phyloP scores from a whole-genome alignment of 2,329 filamentous ascomycete genomes.

The Hypoxylon sp. region DNA sequence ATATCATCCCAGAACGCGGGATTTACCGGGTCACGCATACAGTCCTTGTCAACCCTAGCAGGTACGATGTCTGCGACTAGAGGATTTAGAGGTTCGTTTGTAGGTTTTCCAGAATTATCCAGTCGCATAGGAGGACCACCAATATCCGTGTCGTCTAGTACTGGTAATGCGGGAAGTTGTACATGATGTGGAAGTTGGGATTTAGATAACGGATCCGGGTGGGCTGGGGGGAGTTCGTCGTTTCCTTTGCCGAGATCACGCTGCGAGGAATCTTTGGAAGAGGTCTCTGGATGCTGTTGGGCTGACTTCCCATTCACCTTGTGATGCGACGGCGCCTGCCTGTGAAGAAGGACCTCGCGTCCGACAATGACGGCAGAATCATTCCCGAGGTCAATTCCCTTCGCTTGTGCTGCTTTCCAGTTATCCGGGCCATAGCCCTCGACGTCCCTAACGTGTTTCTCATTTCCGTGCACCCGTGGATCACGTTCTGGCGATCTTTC shows the following conservation, averaged over 20 bases:
- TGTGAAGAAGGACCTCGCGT: slow-evolving; percentile 78
- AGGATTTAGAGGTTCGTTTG: slow-evolving; percentile 63
- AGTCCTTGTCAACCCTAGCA: slow-evolving; percentile 86
- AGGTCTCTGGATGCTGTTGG: slow-evolving; percentile 25
- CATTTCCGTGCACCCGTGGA: slow-evolving; percentile 71
- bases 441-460: slow-evolving; percentile 80
- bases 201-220: slow-evolving; percentile 72
- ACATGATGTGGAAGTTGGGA: slow-evolving; percentile 77
- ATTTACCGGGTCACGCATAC: slow-evolving; percentile 92
- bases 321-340: slow-evolving; percentile 21
- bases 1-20: slow-evolving; percentile 87
- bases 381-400: slow-evolving; percentile 73
- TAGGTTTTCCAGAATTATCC: slow-evolving; percentile 67
- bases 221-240: slow-evolving; percentile 71
- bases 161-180: slow-evolving; percentile 78
- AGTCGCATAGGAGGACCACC: slow-evolving; percentile 77
- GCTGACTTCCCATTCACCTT: slow-evolving; percentile 25
- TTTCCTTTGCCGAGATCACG: slow-evolving; percentile 57
- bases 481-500: slow-evolving; percentile 58
- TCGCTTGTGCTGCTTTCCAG: slow-evolving; percentile 76
- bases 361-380: slow-evolving; percentile 79
- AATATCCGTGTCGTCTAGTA: slow-evolving; percentile 84
- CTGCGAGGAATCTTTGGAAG: slow-evolving; percentile 56
- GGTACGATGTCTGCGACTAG: slow-evolving; percentile 78
- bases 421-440: slow-evolving; percentile 83